Percentiles rank a stretch among this genome's conserved stretches.
Evolutionary conservation across 2,329 filamentous ascomycete species (phyloP).

Genomic region (Phoma sp.): DNA sequence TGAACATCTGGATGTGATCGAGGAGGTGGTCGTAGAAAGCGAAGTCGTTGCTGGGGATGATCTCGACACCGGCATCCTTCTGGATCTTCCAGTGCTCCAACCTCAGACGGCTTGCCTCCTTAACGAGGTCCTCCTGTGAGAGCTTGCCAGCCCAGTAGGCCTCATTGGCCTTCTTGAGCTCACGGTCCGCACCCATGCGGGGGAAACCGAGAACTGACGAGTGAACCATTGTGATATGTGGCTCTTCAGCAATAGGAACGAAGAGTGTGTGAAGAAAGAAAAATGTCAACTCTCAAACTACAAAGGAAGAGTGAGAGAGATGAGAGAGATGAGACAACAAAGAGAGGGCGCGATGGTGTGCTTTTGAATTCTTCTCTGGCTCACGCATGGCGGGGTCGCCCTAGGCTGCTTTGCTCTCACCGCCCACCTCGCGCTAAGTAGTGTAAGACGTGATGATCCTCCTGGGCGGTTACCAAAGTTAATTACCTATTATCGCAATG

Average conservation of each 20-base stretch:
- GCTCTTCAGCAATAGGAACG: constrained; percentile 17
- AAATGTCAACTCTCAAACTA: constrained; percentile 12
- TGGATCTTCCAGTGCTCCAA: constrained; percentile 99
- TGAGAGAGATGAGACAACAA: constrained; percentile 15
- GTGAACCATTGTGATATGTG: constrained; percentile 54
- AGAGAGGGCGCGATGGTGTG: constrained; percentile 40
- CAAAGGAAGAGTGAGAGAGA: constrained; percentile 20
- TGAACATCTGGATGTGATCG: constrained; percentile 97
- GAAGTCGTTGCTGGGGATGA: constrained; percentile 99
- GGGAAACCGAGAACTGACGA: constrained; percentile 93
- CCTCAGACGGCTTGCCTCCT: constrained; percentile 96
- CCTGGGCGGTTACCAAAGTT: background rate
- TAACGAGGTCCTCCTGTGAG: constrained; percentile 85
- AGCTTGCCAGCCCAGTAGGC: constrained; percentile 97
- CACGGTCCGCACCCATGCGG: constrained; percentile 96
- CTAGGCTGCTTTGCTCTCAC: constrained; percentile 17
- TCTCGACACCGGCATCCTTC: constrained; percentile 95
- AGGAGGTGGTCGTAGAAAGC: constrained; percentile 98
- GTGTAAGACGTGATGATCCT: constrained; percentile 13
- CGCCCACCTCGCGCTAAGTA: constrained; percentile 9
- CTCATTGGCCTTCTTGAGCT: constrained; percentile 99
- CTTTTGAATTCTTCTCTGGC: constrained; percentile 43
- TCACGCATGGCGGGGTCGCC: constrained; percentile 29
- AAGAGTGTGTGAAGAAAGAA: constrained; percentile 12
- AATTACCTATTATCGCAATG: background rate